Evolutionary conservation across 106 monocot genomes (phyloP).

Genomic region (Apostasia ramifera): DNA sequence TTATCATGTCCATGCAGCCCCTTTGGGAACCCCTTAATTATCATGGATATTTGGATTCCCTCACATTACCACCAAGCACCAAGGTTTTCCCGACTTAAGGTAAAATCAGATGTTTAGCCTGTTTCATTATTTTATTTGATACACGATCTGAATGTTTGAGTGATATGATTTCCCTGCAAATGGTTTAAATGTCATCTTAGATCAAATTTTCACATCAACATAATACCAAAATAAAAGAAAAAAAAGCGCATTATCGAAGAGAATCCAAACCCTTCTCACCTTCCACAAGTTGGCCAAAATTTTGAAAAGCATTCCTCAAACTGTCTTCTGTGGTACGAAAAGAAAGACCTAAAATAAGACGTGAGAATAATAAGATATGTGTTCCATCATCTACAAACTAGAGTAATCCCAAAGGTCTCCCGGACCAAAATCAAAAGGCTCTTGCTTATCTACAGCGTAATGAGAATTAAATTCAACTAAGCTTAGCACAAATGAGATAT

Average conservation of each 20-base stretch:
- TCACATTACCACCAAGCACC: too few species aligned
- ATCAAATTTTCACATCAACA: too few species aligned
- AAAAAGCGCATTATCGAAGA: not conserved
- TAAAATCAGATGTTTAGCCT: too few species aligned
- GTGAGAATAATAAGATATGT: not conserved
- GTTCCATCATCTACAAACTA: not conserved
- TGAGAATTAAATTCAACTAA: not conserved
- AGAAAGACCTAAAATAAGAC: constrained; percentile 58
- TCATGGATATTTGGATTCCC: too few species aligned
- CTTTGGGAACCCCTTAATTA: too few species aligned
- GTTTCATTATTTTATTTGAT: too few species aligned
- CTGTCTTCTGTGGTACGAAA: constrained; percentile 75
- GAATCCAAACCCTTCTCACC: constrained; percentile 29
- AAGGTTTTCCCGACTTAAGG: too few species aligned
- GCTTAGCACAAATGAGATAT: not conserved
- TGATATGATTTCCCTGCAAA: too few species aligned
- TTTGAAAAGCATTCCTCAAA: constrained; percentile 69
- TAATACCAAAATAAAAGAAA: not conserved
- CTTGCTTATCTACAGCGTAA: not conserved
- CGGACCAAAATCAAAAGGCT: not conserved
- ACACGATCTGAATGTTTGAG: too few species aligned
- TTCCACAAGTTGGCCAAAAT: constrained; percentile 82
- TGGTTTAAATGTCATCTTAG: too few species aligned
- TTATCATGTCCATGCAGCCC: too few species aligned
- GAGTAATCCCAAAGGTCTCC: not conserved